A percentile compares a stretch with the other conserved stretches of the same genome.
Evolutionary conservation across 139 green algal species (phyloP).

Genomic region (Micromonas pusilla): DNA sequence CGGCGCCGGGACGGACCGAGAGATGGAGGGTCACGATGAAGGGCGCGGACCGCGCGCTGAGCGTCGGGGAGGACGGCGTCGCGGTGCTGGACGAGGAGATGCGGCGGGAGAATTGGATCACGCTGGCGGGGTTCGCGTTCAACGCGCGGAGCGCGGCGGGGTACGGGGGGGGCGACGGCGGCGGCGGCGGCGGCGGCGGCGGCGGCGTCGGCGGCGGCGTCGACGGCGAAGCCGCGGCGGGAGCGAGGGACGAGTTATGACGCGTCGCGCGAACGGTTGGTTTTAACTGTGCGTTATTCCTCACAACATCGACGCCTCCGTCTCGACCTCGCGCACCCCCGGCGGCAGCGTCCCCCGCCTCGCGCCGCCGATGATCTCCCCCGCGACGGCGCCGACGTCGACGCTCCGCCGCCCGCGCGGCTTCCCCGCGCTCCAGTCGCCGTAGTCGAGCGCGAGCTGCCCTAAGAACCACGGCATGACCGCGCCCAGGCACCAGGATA

Average conservation of each 20-base stretch:
- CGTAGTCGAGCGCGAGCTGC: conserved; percentile 14
- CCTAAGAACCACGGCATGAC: conserved; percentile 18
- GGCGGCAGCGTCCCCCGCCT: conserved; percentile 1
- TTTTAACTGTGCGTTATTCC: neutral
- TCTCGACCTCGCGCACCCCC: neutral
- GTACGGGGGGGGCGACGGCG: neutral
- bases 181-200: neutral
- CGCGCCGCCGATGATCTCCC: neutral
- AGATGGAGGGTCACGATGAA: conserved; percentile 19
- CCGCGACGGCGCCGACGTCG: neutral
- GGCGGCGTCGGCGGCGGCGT: neutral
- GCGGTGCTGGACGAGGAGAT: neutral
- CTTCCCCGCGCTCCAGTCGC: neutral
- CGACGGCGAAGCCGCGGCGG: neutral
- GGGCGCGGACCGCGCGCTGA: neutral
- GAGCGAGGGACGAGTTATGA: neutral
- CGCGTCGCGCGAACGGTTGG: neutral
- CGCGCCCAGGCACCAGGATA: neutral
- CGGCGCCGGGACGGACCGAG: neutral
- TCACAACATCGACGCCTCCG: neutral
- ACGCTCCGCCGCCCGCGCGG: neutral
- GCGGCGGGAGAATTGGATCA: neutral
- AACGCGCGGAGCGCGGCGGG: neutral
- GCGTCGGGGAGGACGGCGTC: neutral
- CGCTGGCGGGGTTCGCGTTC: neutral